These are phyloP conservation scores for Phaeomoniella chlamydospora DNA, from an alignment of 2,329 filamentous ascomycete genomes.

Conservation along the genomic window DNA sequence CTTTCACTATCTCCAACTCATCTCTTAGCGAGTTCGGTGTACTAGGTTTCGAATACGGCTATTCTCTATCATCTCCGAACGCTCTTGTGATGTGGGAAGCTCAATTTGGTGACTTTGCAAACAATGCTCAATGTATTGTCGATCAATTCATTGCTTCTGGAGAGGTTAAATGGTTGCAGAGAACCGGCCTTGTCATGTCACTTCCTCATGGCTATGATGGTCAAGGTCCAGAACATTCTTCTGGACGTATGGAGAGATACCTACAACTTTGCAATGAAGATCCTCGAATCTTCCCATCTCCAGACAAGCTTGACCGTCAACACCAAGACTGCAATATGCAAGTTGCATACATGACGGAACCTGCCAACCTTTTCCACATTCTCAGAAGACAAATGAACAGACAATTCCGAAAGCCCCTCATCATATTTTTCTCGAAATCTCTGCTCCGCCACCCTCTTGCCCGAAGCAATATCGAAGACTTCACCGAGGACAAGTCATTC, in stretches of 20 bases:
- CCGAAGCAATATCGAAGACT: conserved; percentile 79
- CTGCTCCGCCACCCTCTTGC: conserved; percentile 87
- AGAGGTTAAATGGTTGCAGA: conserved; percentile 97
- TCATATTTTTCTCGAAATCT: conserved; percentile 98
- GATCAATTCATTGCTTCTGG: conserved; percentile 98
- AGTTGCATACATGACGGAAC: conserved; percentile 92
- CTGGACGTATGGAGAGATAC: conserved; percentile 91
- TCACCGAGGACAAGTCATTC: conserved; percentile 85
- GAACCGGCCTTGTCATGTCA: conserved; percentile 90
- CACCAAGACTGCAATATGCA: conserved; percentile 99
- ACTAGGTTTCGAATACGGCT: conserved; percentile 96
- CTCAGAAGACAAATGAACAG: conserved; percentile 95
- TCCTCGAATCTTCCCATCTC: conserved; percentile 75
- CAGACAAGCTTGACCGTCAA: conserved; percentile 84
- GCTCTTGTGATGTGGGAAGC: conserved; percentile 99
- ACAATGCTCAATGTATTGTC: conserved; percentile 97
- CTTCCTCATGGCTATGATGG: conserved; percentile 96
- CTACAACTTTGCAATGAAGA: conserved; percentile 96
- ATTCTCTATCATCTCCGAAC: conserved; percentile 92
- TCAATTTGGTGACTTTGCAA: conserved; percentile 98
- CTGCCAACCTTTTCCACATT: conserved; percentile 91
- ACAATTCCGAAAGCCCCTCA: conserved; percentile 94
- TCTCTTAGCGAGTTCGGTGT: conserved; percentile 61
- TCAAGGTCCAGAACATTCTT: conserved; percentile 96
- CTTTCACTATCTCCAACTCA: conserved; percentile 94